These are phyloP conservation scores for Alternaria alternata DNA, from an alignment of 2,329 filamentous ascomycete genomes.

Conservation along the genomic window DNA sequence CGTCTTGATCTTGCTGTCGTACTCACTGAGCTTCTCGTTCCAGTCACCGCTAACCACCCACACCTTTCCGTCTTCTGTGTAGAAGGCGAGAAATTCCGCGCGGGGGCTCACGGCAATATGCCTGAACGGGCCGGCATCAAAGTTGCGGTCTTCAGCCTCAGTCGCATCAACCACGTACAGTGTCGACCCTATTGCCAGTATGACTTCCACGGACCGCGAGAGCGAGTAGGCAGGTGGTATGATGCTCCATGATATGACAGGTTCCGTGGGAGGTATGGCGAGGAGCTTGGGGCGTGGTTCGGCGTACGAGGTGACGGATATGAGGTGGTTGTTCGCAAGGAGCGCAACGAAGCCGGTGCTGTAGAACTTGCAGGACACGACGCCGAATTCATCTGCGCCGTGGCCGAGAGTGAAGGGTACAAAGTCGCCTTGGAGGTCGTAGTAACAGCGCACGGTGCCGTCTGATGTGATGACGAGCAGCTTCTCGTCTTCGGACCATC, in stretches of 20 bases:
- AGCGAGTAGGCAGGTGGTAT: slow-evolving; percentile 88
- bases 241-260: slow-evolving; percentile 87
- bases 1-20: slow-evolving; percentile 86
- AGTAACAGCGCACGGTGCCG: slow-evolving; percentile 88
- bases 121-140: slow-evolving; percentile 91
- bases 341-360: slow-evolving; percentile 91
- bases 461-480: slow-evolving; percentile 88
- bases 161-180: slow-evolving; percentile 86
- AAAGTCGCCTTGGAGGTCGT: slow-evolving; percentile 93
- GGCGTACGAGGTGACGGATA: slow-evolving; percentile 87
- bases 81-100: slow-evolving; percentile 86
- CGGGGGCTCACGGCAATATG: slow-evolving; percentile 92
- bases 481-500: slow-evolving; percentile 96
- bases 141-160: slow-evolving; percentile 88
- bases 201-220: slow-evolving; percentile 89
- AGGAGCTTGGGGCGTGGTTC: slow-evolving; percentile 89
- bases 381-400: slow-evolving; percentile 84
- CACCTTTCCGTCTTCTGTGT: slow-evolving; percentile 80
- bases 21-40: slow-evolving; percentile 88
- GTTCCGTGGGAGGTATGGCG: slow-evolving; percentile 76
- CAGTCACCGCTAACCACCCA: slow-evolving; percentile 97
- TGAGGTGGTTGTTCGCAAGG: slow-evolving; percentile 83
- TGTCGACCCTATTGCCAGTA: slow-evolving; percentile 84
- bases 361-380: slow-evolving; percentile 91
- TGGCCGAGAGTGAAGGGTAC: slow-evolving; percentile 92